Percentiles rank a stretch among this genome's conserved stretches.
Evolutionary conservation across 208 protist genomes (phyloP).

Genomic region (Kentomonas sorsogonicus): DNA sequence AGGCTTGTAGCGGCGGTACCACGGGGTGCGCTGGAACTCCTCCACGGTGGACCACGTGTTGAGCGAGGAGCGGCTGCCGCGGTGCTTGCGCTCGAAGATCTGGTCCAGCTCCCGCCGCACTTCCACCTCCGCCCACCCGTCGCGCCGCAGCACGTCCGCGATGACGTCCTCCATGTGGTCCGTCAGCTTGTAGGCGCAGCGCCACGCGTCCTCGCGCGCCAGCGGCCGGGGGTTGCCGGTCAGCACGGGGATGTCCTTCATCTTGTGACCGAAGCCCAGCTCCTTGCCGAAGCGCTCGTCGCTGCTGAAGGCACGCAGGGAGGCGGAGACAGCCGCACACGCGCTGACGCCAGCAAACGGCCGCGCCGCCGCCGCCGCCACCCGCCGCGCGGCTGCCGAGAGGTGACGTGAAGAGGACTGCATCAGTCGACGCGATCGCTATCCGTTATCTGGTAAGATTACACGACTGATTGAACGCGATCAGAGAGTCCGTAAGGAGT

Average conservation of each 20-base stretch:
- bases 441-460: too few species aligned
- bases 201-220: constrained; percentile 71
- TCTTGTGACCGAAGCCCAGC: constrained; percentile 77
- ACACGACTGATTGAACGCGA: too few species aligned
- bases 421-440: too few species aligned
- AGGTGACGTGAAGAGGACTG: too few species aligned
- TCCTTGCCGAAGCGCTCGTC: constrained; percentile 71
- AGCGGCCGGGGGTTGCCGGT: constrained; percentile 80
- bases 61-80: constrained; percentile 60
- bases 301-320: constrained; percentile 58
- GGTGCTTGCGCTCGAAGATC: constrained; percentile 70
- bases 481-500: too few species aligned
- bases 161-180: constrained; percentile 85
- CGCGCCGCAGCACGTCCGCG: constrained; percentile 53
- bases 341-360: too few species aligned
- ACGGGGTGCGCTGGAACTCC: constrained; percentile 87
- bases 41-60: constrained; percentile 87
- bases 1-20: constrained; percentile 83
- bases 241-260: constrained; percentile 84
- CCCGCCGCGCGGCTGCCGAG: too few species aligned
- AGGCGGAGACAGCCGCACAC: too few species aligned
- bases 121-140: constrained; percentile 59
- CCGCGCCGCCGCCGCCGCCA: too few species aligned
- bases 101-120: constrained; percentile 74
- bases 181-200: constrained; percentile 73